These are phyloP conservation scores for Psidium friedrichsthalianum DNA, from an alignment of 345 rosid genomes.

Conservation along the genomic window DNA sequence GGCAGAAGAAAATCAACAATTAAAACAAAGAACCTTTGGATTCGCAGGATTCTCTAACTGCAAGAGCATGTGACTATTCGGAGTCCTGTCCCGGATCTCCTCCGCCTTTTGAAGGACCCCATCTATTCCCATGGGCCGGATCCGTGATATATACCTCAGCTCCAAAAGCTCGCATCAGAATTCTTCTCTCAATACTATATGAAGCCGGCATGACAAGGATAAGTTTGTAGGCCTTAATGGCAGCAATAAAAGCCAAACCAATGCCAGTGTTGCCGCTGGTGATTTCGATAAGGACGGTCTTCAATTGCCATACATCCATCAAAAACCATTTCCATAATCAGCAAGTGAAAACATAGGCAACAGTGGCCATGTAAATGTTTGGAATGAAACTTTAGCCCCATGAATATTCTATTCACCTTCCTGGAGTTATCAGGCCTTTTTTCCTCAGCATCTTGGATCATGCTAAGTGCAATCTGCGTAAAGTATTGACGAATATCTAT, in stretches of 20 bases:
- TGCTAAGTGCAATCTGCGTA: slow-evolving; percentile 65
- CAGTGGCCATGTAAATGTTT: not conserved
- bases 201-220: slow-evolving; percentile 46
- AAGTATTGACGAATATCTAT: not conserved
- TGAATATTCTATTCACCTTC: slow-evolving; percentile 27
- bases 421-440: slow-evolving; percentile 72
- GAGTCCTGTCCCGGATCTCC: slow-evolving; percentile 46
- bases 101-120: slow-evolving; percentile 34
- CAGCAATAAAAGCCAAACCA: slow-evolving; percentile 59
- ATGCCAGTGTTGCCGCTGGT: slow-evolving; percentile 82
- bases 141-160: slow-evolving; percentile 53
- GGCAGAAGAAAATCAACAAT: not conserved
- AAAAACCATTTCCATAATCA: not conserved
- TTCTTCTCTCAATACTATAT: slow-evolving; percentile 52
- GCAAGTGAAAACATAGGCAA: not conserved
- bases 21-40: slow-evolving; percentile 33
- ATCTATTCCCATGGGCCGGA: slow-evolving; percentile 24
- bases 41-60: slow-evolving; percentile 63
- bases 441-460: slow-evolving; percentile 82
- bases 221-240: slow-evolving; percentile 54
- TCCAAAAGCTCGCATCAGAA: slow-evolving; percentile 56
- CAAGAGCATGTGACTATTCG: slow-evolving; percentile 28
- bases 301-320: not conserved
- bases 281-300: slow-evolving; percentile 45
- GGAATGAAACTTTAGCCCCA: not conserved